These are phyloP conservation scores for Apophysomyces variabilis DNA, from an alignment of 371 early-diverging fungal species.

Conservation along the genomic window DNA sequence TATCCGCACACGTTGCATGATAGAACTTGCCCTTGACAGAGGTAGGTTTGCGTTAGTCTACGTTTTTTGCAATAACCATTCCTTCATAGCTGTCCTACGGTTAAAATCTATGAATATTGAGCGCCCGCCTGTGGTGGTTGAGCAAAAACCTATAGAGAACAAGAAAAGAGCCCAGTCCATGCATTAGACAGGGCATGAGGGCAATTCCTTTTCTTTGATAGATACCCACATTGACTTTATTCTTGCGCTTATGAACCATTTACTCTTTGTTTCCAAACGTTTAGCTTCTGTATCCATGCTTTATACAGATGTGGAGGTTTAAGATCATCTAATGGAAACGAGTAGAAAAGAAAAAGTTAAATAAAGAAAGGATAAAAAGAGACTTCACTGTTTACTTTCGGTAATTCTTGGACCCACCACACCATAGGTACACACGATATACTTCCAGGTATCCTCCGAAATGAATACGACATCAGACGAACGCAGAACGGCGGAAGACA, in stretches of 20 bases:
- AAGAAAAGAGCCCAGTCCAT: slow-evolving; percentile 50
- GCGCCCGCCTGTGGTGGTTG: slow-evolving; percentile 40
- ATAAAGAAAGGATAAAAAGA: too few species aligned
- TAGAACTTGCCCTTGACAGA: slow-evolving; percentile 78
- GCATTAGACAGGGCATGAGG: slow-evolving; percentile 30
- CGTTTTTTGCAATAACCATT: not conserved
- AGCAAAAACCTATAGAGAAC: slow-evolving; percentile 25
- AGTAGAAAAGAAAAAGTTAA: too few species aligned
- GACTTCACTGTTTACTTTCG: slow-evolving; percentile 17
- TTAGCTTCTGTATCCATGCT: slow-evolving; percentile 17
- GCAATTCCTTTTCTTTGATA: too few species aligned
- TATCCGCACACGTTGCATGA: slow-evolving; percentile 73
- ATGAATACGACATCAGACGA: slow-evolving; percentile 31
- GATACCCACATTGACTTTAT: too few species aligned
- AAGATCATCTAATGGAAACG: slow-evolving; percentile 16
- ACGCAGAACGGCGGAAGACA: slow-evolving; percentile 20
- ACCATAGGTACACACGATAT: slow-evolving; percentile 21
- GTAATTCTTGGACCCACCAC: slow-evolving; percentile 26
- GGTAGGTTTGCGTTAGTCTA: slow-evolving; percentile 23
- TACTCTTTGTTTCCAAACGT: slow-evolving; percentile 18
- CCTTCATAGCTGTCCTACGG: slow-evolving; percentile 37
- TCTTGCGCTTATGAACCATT: too few species aligned
- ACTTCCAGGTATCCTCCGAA: slow-evolving; percentile 36
- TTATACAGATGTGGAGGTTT: slow-evolving; percentile 17
- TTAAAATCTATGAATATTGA: slow-evolving; percentile 46